Conservation (phyloP, 73 alveolate species). For the Tetrahymena thermophila region DNA sequence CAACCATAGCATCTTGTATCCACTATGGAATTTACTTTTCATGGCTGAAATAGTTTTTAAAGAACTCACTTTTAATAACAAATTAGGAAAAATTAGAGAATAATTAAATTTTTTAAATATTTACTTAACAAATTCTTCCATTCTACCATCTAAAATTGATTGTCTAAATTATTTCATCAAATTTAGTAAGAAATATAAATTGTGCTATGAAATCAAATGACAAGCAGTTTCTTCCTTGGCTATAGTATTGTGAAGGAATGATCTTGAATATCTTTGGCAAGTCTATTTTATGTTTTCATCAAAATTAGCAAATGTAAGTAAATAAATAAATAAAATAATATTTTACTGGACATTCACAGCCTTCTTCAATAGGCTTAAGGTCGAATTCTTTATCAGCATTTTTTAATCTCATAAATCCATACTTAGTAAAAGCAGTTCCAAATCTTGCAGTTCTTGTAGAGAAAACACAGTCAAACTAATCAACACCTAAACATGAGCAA, state of each 20-base stretch:
- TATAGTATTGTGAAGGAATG: slow-evolving; percentile 69
- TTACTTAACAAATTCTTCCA: slow-evolving; percentile 67
- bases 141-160: slow-evolving; percentile 68
- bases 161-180: slow-evolving; percentile 75
- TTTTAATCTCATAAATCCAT: slow-evolving; percentile 84
- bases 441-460: slow-evolving; percentile 98
- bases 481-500: slow-evolving; percentile 98
- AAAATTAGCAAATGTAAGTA: too few species aligned
- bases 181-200: slow-evolving; percentile 67
- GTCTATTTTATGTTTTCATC: slow-evolving; percentile 6
- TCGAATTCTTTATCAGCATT: slow-evolving; percentile 57
- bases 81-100: background rate
- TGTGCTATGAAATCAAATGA: slow-evolving; percentile 86
- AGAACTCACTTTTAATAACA: background rate
- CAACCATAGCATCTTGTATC: slow-evolving; percentile 1
- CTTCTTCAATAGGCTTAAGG: slow-evolving; percentile 87
- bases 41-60: background rate
- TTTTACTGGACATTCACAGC: slow-evolving; percentile 74
- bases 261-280: slow-evolving; percentile 84
- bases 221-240: slow-evolving; percentile 79
- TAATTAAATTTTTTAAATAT: slow-evolving; percentile 28
- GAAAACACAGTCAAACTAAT: slow-evolving; percentile 98
- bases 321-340: background rate
- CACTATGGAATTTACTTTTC: background rate
- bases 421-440: slow-evolving; percentile 93